Evolutionary conservation across 495 filamentous ascomycete species (phyloP).

Genomic region (Penicillium longicatenatum): DNA sequence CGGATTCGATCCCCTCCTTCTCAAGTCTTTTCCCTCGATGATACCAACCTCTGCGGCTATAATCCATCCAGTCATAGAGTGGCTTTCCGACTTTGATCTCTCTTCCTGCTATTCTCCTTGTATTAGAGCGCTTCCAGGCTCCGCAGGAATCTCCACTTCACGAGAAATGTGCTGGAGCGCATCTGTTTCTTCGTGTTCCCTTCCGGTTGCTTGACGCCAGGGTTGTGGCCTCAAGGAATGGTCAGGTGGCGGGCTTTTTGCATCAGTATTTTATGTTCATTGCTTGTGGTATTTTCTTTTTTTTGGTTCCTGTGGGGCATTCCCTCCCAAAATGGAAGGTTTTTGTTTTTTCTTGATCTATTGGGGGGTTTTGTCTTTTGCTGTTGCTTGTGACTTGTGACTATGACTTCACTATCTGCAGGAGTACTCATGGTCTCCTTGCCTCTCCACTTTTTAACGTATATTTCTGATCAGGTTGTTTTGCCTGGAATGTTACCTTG

Average conservation of each 20-base stretch:
- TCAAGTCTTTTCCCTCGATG: conserved; percentile 41
- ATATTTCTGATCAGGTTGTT: conserved; percentile 35
- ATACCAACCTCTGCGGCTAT: conserved; percentile 46
- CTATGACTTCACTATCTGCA: background rate
- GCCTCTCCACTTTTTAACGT: conserved; percentile 20
- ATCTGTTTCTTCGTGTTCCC: conserved; percentile 6
- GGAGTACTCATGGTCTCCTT: background rate
- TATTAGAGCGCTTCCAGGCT: conserved; percentile 36
- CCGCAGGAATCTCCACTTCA: conserved; percentile 5
- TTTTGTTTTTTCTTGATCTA: conserved; percentile 12
- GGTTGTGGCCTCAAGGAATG: conserved; percentile 6
- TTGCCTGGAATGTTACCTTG: conserved; percentile 10
- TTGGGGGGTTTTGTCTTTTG: conserved; percentile 13
- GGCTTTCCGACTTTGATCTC: conserved; percentile 34
- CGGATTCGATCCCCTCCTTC: conserved; percentile 28
- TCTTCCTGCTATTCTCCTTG: conserved; percentile 35
- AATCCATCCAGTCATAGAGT: conserved; percentile 39
- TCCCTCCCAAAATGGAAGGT: conserved; percentile 21
- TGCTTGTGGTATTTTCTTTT: conserved; percentile 3
- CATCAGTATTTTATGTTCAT: conserved; percentile 1
- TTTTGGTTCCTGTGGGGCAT: conserved; percentile 8
- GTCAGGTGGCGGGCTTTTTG: conserved; percentile 1
- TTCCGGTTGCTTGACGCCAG: background rate
- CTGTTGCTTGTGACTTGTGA: conserved; percentile 8
- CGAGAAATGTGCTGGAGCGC: conserved; percentile 3